Percentiles rank a stretch among this genome's conserved stretches.
These are phyloP conservation scores for Colletotrichum filicis DNA, from an alignment of 2,329 filamentous ascomycete species.

Conservation along the genomic window DNA sequence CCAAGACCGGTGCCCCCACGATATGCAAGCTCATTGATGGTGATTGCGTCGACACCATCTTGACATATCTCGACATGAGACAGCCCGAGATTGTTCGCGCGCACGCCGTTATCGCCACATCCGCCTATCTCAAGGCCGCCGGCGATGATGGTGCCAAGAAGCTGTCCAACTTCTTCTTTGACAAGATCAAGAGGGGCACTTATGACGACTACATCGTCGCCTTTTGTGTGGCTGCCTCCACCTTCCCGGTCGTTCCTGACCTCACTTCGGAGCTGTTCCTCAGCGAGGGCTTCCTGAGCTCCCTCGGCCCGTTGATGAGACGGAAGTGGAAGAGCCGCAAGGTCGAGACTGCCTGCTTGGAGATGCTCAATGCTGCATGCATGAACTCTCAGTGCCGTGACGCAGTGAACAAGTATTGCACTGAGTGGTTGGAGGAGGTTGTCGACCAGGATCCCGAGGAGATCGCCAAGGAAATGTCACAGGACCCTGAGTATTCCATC, in stretches of 20 bases:
- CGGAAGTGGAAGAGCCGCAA: slow-evolving; percentile 86
- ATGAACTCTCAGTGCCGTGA: slow-evolving; percentile 86
- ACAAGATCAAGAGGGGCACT: slow-evolving; percentile 76
- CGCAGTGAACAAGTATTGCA: slow-evolving; percentile 85
- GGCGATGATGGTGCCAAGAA: slow-evolving; percentile 76
- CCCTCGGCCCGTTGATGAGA: slow-evolving; percentile 80
- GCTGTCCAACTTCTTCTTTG: slow-evolving; percentile 79
- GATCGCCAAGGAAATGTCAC: slow-evolving; percentile 58
- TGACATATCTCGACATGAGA: slow-evolving; percentile 88
- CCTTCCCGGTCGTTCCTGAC: slow-evolving; percentile 87
- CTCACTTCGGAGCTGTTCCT: slow-evolving; percentile 84
- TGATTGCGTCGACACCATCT: slow-evolving; percentile 84
- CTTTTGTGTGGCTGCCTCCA: slow-evolving; percentile 89
- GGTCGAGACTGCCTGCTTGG: slow-evolving; percentile 86
- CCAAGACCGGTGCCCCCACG: slow-evolving; percentile 55
- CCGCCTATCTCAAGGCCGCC: slow-evolving; percentile 84
- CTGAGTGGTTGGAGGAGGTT: slow-evolving; percentile 87
- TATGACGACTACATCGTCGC: slow-evolving; percentile 91
- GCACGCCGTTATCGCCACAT: slow-evolving; percentile 84
- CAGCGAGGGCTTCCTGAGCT: slow-evolving; percentile 85
- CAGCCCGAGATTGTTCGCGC: slow-evolving; percentile 78
- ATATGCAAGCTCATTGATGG: slow-evolving; percentile 74
- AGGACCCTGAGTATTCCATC: slow-evolving; percentile 68
- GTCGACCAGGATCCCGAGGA: slow-evolving; percentile 77
- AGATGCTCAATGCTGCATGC: slow-evolving; percentile 92